A percentile compares a stretch with the other conserved stretches of the same genome.
phyloP scores from a whole-genome alignment of 2,329 filamentous ascomycete species.

The Fusarium buharicum region DNA sequence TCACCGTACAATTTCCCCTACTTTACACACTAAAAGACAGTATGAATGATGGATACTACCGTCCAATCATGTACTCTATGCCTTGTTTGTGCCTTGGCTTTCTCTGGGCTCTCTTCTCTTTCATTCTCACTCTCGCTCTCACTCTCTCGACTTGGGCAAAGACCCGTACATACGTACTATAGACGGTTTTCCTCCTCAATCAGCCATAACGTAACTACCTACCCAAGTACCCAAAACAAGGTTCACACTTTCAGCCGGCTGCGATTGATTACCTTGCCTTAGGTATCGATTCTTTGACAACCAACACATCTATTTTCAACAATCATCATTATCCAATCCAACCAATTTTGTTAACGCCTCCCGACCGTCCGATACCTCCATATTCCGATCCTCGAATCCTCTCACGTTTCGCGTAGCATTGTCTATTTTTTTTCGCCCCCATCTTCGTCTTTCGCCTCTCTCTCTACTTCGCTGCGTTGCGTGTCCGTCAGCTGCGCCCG shows the following conservation, averaged over 20 bases:
- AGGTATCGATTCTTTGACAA: slow-evolving; percentile 19
- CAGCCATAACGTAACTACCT: slow-evolving; percentile 7
- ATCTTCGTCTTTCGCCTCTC: not conserved
- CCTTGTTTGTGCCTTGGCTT: slow-evolving; percentile 14
- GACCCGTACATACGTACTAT: slow-evolving; percentile 33
- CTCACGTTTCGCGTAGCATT: slow-evolving; percentile 20
- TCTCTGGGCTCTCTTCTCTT: slow-evolving; percentile 7
- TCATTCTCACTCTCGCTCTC: slow-evolving; percentile 9
- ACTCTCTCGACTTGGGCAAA: slow-evolving; percentile 28
- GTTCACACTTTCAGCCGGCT: slow-evolving; percentile 33
- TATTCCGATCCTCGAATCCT: slow-evolving; percentile 17
- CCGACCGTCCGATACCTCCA: slow-evolving; percentile 24
- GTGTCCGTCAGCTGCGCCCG: slow-evolving; percentile 28
- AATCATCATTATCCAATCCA: slow-evolving; percentile 17
- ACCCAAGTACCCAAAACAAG: slow-evolving; percentile 45
- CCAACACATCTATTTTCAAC: slow-evolving; percentile 26
- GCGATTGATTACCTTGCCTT: not conserved
- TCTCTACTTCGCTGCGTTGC: slow-evolving; percentile 10
- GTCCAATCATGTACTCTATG: slow-evolving; percentile 39
- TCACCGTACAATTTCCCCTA: slow-evolving; percentile 25
- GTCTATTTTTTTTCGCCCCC: slow-evolving; percentile 15
- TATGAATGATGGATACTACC: slow-evolving; percentile 17
- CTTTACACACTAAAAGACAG: slow-evolving; percentile 30
- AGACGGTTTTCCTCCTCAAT: slow-evolving; percentile 30
- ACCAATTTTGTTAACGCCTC: slow-evolving; percentile 30